Conservation (phyloP, 2,329 filamentous ascomycete species). For the Xylogone sp. region DNA sequence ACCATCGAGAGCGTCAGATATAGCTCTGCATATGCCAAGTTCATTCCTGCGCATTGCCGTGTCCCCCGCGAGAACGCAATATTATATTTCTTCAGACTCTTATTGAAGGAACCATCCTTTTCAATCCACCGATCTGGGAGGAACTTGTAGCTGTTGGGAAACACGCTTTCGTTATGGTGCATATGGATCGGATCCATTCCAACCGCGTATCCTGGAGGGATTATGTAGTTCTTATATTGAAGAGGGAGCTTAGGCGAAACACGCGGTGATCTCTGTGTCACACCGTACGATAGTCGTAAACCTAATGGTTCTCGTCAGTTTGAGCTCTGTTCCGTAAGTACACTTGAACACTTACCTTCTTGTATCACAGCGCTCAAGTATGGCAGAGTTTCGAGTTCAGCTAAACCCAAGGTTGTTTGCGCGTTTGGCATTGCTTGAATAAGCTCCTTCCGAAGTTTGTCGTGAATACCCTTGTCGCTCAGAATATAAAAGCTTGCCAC, state of each 20-base stretch:
- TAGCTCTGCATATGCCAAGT: conserved; percentile 12
- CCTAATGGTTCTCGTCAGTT: conserved; percentile 1
- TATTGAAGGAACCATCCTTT: conserved; percentile 6
- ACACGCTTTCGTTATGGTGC: conserved; percentile 28
- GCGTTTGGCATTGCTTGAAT: conserved; percentile 17
- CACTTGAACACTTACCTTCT: conserved; percentile 10
- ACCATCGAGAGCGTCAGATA: conserved; percentile 5
- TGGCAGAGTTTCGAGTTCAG: conserved; percentile 34
- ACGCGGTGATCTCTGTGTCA: conserved; percentile 5
- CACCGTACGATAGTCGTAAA: conserved; percentile 10
- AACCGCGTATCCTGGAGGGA: conserved; percentile 13
- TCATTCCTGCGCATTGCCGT: conserved; percentile 34
- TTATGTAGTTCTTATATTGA: conserved; percentile 10
- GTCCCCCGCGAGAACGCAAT: conserved; percentile 37
- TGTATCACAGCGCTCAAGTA: conserved; percentile 27
- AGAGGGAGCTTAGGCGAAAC: conserved; percentile 6
- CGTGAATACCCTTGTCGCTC: conserved; percentile 16
- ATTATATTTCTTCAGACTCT: conserved; percentile 31
- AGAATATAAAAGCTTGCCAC: conserved; percentile 28
- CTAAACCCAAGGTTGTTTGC: conserved; percentile 17
- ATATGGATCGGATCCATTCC: conserved; percentile 11
- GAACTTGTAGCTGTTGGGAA: conserved; percentile 16
- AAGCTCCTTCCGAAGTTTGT: conserved; percentile 24
- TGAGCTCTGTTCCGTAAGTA: neutral
- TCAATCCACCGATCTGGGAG: conserved; percentile 36